phyloP scores from a whole-genome alignment of 139 green algal genomes.

The Asterochloris sp. region DNA sequence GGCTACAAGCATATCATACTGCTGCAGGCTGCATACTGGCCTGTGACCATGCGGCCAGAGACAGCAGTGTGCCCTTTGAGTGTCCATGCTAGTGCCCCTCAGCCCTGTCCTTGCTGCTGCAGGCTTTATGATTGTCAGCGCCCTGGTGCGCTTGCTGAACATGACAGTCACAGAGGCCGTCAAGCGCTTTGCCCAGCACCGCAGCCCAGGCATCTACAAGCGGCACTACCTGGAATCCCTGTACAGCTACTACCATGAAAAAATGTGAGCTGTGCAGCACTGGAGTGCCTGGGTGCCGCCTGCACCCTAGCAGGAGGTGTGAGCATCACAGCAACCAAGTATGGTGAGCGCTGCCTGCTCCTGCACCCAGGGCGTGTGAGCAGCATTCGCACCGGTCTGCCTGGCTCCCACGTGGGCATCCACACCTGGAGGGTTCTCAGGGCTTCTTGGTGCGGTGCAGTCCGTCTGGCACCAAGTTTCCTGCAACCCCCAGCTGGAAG shows the following conservation, averaged over 20 bases:
- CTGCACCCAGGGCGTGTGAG: no score
- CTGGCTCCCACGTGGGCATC: no score
- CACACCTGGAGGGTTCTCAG: neutral
- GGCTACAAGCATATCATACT: no score
- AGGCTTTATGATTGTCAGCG: slow-evolving; percentile 71
- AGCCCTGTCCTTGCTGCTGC: neutral
- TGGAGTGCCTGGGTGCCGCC: no score
- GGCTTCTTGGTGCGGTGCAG: neutral
- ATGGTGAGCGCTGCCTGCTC: no score
- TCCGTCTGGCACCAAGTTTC: neutral
- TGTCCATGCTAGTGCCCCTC: no score
- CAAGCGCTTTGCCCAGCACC: slow-evolving; percentile 59
- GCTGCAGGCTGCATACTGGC: no score
- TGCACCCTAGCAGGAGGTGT: no score
- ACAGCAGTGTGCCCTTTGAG: no score
- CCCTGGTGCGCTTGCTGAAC: slow-evolving; percentile 41
- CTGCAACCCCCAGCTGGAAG: slow-evolving; percentile 8
- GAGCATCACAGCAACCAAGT: no score
- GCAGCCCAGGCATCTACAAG: slow-evolving; percentile 97
- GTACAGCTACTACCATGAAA: slow-evolving; percentile 84
- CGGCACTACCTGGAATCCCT: slow-evolving; percentile 87
- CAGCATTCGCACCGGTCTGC: no score
- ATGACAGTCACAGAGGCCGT: slow-evolving; percentile 51
- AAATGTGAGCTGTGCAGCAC: slow-evolving; percentile 4
- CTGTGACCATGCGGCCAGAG: no score